Percentiles rank a stretch among this genome's conserved stretches.
Evolutionary conservation across 805 yeast species (phyloP).

Genomic region (Spathaspora sp.): DNA sequence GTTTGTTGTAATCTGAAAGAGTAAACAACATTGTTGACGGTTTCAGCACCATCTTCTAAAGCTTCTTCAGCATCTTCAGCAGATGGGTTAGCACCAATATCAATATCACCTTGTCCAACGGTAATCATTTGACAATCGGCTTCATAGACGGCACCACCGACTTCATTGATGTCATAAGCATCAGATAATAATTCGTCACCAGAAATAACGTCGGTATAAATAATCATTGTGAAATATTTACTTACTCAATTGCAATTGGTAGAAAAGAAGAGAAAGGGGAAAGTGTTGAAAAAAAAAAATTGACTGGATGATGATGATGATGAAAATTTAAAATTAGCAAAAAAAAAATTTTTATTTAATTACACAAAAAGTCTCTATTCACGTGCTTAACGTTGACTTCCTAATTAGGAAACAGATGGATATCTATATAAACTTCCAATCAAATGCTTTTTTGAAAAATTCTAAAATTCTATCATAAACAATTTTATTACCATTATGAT

Average conservation of each 20-base stretch:
- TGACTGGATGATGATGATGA: neutral
- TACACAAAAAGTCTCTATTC: slow-evolving; percentile 2
- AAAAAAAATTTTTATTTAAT: slow-evolving; percentile 3
- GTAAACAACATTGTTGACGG: slow-evolving; percentile 97
- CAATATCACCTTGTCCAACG: slow-evolving; percentile 88
- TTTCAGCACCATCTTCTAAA: slow-evolving; percentile 78
- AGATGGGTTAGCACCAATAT: slow-evolving; percentile 99
- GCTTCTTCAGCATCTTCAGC: slow-evolving; percentile 92
- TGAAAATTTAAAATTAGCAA: neutral
- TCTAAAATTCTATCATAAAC: slow-evolving; percentile 49
- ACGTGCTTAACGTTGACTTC: slow-evolving; percentile 10
- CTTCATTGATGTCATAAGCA: slow-evolving; percentile 87
- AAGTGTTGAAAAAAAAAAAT: slow-evolving; percentile 1
- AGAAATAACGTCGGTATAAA: slow-evolving; percentile 72
- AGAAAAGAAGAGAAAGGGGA: neutral
- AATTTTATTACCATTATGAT: slow-evolving; percentile 68
- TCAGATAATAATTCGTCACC: slow-evolving; percentile 96
- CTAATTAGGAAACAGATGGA: slow-evolving; percentile 5
- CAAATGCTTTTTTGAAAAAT: slow-evolving; percentile 16
- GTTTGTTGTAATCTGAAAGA: slow-evolving; percentile 98
- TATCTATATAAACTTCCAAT: slow-evolving; percentile 10
- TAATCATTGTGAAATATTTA: slow-evolving; percentile 30
- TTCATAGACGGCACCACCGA: slow-evolving; percentile 91
- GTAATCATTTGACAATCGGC: slow-evolving; percentile 93
- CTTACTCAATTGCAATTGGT: slow-evolving; percentile 3